A percentile compares a stretch with the other conserved stretches of the same genome.
Evolutionary conservation across 257 asterid species (phyloP).

Genomic region (Ophiorrhiza pumila): DNA sequence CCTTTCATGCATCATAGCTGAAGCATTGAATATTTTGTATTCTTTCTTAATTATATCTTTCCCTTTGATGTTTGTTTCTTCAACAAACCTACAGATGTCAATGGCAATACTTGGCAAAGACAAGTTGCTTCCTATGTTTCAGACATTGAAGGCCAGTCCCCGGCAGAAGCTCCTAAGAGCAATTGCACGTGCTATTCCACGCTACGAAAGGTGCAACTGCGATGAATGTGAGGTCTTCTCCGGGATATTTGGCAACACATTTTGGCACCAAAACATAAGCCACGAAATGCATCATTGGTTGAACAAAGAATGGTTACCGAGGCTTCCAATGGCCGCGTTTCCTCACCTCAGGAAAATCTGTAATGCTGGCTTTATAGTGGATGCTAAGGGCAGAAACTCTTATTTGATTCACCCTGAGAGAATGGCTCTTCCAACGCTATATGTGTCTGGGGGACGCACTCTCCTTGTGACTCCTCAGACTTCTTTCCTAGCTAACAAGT

Average conservation of each 20-base stretch:
- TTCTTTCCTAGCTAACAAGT: conserved; percentile 50
- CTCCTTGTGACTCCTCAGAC: conserved; percentile 45
- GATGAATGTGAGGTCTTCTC: conserved; percentile 57
- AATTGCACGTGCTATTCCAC: conserved; percentile 45
- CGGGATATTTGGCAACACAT: conserved; percentile 52
- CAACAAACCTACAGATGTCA: conserved; percentile 31
- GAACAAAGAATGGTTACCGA: conserved; percentile 31
- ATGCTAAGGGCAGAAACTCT: conserved; percentile 30
- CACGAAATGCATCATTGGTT: conserved; percentile 38
- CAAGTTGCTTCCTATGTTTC: conserved; percentile 36
- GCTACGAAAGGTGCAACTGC: conserved; percentile 45
- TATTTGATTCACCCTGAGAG: conserved; percentile 52
- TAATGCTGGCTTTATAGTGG: conserved; percentile 42
- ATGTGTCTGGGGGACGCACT: conserved; percentile 45
- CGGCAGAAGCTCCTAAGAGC: conserved; percentile 38
- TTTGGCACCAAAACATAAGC: conserved; percentile 54
- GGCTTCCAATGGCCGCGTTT: conserved; percentile 49
- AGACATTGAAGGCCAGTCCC: conserved; percentile 22
- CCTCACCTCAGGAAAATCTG: conserved; percentile 52
- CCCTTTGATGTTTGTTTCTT: neutral
- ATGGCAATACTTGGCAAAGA: conserved; percentile 48
- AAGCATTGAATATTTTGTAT: neutral
- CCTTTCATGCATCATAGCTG: no score
- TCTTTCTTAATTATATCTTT: neutral
- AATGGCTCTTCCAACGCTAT: conserved; percentile 44